Evolutionary conservation across 768 basidiomycete species (phyloP).

Genomic region (Sutorius australiensis): DNA sequence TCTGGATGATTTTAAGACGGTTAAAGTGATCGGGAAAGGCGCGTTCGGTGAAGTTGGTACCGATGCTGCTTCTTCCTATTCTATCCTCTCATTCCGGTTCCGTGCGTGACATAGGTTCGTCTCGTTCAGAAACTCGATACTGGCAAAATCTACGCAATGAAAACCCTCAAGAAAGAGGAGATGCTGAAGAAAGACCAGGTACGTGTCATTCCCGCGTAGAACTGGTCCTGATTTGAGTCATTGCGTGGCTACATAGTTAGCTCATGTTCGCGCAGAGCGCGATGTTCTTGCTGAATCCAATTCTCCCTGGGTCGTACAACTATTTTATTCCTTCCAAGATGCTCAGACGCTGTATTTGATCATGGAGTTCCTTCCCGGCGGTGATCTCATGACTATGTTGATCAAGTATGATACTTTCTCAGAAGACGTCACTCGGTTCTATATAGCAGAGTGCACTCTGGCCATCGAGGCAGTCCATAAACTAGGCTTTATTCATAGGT

Average conservation of each 20-base stretch:
- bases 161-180: constrained; percentile 93
- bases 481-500: constrained; percentile 97
- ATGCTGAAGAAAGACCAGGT: constrained; percentile 99
- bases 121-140: constrained; percentile 96
- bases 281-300: constrained; percentile 96
- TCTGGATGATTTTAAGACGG: constrained; percentile 88
- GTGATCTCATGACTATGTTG: constrained; percentile 99
- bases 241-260: constrained; percentile 53
- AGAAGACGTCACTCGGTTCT: constrained; percentile 96
- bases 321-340: constrained; percentile 99
- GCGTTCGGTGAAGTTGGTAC: constrained; percentile 90
- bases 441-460: constrained; percentile 97
- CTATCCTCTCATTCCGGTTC: not conserved
- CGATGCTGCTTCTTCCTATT: not conserved
- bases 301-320: constrained; percentile 93
- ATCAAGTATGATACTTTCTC: constrained; percentile 99
- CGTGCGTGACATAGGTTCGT: constrained; percentile 51
- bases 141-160: constrained; percentile 99
- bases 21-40: constrained; percentile 98
- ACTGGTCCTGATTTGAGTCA: constrained; percentile 5
- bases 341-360: constrained; percentile 87
- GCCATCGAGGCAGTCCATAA: constrained; percentile 98
- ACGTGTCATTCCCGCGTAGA: constrained; percentile 15
- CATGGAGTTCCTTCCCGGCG: constrained; percentile 99
- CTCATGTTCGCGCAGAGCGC: constrained; percentile 96